Percentiles rank a stretch among this genome's conserved stretches.
phyloP scores from a whole-genome alignment of 257 asterid genomes.

The Linderniella brevidens region DNA sequence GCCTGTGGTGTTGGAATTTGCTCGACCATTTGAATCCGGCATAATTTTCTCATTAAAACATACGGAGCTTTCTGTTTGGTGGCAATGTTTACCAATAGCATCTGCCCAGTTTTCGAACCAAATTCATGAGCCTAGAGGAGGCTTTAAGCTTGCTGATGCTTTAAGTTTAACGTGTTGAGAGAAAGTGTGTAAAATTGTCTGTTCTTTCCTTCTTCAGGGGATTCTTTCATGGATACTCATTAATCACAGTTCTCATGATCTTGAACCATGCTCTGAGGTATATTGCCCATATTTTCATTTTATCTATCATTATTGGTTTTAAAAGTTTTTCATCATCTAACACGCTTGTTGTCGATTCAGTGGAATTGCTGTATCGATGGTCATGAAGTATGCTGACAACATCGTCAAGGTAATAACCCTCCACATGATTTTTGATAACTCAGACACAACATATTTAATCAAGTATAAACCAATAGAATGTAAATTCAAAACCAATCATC shows the following conservation, averaged over 20 bases:
- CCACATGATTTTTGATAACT: neutral
- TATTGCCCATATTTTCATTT: neutral
- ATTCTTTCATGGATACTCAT: slow-evolving; percentile 85
- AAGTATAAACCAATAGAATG: too few relatives aligned
- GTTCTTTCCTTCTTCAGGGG: slow-evolving; percentile 41
- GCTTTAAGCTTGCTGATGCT: too few relatives aligned
- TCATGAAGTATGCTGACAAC: slow-evolving; percentile 98
- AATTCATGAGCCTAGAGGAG: too few relatives aligned
- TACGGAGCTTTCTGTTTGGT: too few relatives aligned
- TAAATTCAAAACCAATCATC: too few relatives aligned
- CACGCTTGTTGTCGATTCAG: slow-evolving; percentile 26
- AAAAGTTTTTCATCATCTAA: slow-evolving; percentile 4
- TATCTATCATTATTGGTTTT: too few relatives aligned
- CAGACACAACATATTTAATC: too few relatives aligned
- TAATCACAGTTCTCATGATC: slow-evolving; percentile 83
- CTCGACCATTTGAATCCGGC: too few relatives aligned
- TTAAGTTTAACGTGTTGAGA: too few relatives aligned
- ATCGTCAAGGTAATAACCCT: slow-evolving; percentile 67
- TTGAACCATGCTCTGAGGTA: slow-evolving; percentile 93
- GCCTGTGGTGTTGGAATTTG: too few relatives aligned
- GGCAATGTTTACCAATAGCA: too few relatives aligned
- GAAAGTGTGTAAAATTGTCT: slow-evolving; percentile 1
- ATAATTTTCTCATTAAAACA: neutral
- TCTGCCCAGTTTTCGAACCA: too few relatives aligned
- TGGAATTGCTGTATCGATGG: slow-evolving; percentile 99